Evolutionary conservation across 2,329 filamentous ascomycete species (phyloP).

Genomic region (Fusarium xyrophilum): DNA sequence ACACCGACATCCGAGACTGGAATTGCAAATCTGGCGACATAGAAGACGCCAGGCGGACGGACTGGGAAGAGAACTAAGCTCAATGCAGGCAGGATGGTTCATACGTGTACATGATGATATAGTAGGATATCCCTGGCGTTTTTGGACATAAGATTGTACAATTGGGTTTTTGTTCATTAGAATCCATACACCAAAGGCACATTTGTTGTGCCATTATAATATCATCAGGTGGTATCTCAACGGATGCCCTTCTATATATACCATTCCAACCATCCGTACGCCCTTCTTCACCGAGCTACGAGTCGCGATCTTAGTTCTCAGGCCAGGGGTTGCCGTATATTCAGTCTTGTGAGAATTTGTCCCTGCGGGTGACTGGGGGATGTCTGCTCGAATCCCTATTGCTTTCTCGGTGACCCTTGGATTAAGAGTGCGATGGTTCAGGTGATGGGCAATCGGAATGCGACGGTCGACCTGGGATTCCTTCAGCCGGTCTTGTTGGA

Average conservation of each 20-base stretch:
- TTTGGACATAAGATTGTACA: conserved; percentile 16
- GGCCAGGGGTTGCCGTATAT: not conserved
- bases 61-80: conserved; percentile 42
- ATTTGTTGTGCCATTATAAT: not conserved
- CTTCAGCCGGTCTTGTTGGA: not conserved
- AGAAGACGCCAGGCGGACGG: conserved; percentile 15
- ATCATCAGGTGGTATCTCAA: conserved; percentile 27
- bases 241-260: conserved; percentile 12
- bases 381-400: not conserved
- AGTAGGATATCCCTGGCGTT: conserved; percentile 33
- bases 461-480: not conserved
- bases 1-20: conserved; percentile 50
- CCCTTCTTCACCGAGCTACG: not conserved
- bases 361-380: not conserved
- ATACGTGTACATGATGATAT: conserved; percentile 29
- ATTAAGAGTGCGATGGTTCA: not conserved
- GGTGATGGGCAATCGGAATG: not conserved
- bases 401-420: not conserved
- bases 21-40: conserved; percentile 45
- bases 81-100: conserved; percentile 3
- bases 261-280: not conserved
- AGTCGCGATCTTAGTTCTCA: not conserved
- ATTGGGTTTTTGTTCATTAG: conserved; percentile 26
- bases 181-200: conserved; percentile 20
- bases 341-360: not conserved